Base-by-base conservation (phyloP, 495 filamentous ascomycete species). In the Aspergillus saccharolyticus region DNA sequence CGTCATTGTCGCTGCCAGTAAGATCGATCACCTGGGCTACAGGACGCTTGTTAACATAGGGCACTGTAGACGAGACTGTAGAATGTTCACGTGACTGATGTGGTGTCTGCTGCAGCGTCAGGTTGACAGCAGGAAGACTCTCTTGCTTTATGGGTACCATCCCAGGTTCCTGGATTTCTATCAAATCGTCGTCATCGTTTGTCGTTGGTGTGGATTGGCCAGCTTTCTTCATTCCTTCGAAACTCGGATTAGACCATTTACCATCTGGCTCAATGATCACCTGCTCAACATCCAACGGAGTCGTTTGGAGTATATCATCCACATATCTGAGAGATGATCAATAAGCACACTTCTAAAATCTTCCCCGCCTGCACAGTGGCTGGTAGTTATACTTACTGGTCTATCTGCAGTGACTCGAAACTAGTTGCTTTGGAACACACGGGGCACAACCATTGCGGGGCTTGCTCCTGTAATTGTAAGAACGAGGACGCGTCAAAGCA, bases 401-500 rank as follows among this genome's bases (percentile, higher is more conserved):
- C 94, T 44, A 96, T 83, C 25, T 89, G 89, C 30, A 98, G 68
- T 25, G 80, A 84, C 44, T 92, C 87, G 65, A 91, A 98, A 9
- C 83, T 83, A 9, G 90, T 84, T 0, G 83, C 72, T 62, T 96
- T 95, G 67, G 85, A 90, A 73, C 94, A 98, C 22, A 96, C 86
- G 8, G 94, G 94, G 64, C 94, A 98, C 19, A 83, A 77, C 94
- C 94, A 98, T 12, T 91, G 93, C 19, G 94, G 93, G 0, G 89
- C 92, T 75, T 98, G 94, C 68, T 97, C 91, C 65, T 97, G 91
- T 42, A 98, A 68, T 62, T 96, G 90, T 15, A 98, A 77, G 62
- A 96, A 98, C 2, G 90, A 95, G 2, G 83, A 84, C n/a, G 87
- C 94, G 70, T 98, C 94, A 67, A 97, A 97, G 65, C 94, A 97